Evolutionary conservation across 177 flowering plant species (phyloP), one percentile per base, ranked within the genome.

Genomic region (Vitis hybrid): DNA sequence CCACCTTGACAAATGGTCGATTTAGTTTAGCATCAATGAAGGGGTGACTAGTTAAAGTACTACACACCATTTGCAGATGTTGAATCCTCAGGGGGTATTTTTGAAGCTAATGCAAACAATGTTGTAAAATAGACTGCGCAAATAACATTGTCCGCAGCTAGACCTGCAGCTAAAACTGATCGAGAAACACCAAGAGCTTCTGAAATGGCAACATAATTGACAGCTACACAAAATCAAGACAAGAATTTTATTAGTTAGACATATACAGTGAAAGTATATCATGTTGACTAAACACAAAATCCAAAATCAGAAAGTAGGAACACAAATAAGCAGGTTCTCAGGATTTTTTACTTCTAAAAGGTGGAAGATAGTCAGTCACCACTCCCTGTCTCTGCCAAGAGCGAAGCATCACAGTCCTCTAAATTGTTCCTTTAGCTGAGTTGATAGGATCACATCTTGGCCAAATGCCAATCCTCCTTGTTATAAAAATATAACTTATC

Each of bases 121-220:
- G 87, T 73, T 21, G 92, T 72, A 65, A 90, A 91, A 71, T 94
- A 94, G 27, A 92, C 65, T 3, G 98, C 99, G 80, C 97, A 89
- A 49, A 92, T 88, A 32, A 92, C 92, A 84, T 92, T 95, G 68
- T 95, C 99, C 68, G 98, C 97, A 55, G 98, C 99, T 66, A 95
- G 76, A 27, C 97, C 99, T 55, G 99, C 94, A 58, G 98, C 88
- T 75, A 91, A 64, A 73, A 93, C 88, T 65, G 98, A 95, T 66
- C 97, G 84, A 68, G 97, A 84, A 66, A 91, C 76, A 4, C 75
- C 85, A 73, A 93, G 91, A 60, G 97, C 97, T 74, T 95, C 85
- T 1, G 93, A 65, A 69, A 92, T 83, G 53, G 99, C 99, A 73
- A 95, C 89, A 78, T 89, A 95, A 76, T 95, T 92, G 69, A 80